Evolutionary conservation across 1,284 basidiomycete species (phyloP).

Genomic region (Sphagnurus paluster): DNA sequence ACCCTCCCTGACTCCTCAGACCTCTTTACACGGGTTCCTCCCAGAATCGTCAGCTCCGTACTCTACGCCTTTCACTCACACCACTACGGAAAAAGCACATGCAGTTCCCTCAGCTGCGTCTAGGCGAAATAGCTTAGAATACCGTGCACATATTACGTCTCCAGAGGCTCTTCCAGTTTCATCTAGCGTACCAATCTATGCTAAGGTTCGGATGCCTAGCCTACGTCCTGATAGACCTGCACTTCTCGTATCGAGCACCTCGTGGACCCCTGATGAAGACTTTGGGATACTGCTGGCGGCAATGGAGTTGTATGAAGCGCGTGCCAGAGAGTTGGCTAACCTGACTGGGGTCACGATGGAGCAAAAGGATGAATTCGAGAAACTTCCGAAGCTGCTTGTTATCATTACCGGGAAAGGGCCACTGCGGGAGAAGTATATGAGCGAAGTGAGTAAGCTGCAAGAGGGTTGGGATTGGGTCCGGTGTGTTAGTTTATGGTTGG

Average conservation of each 20-base stretch:
- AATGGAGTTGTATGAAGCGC: constrained; percentile 66
- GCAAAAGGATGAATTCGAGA: constrained; percentile 23
- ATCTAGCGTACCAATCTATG: constrained; percentile 30
- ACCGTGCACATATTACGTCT: constrained; percentile 18
- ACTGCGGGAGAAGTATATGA: constrained; percentile 74
- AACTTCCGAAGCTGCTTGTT: constrained; percentile 76
- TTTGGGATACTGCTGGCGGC: constrained; percentile 83
- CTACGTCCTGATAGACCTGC: constrained; percentile 77
- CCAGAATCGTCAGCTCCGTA: constrained; percentile 46
- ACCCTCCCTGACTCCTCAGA: constrained; percentile 22
- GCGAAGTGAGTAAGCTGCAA: constrained; percentile 56
- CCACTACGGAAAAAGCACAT: constrained; percentile 17
- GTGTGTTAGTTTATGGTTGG: constrained; percentile 86
- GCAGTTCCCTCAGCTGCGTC: constrained; percentile 16
- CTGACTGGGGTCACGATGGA: not conserved
- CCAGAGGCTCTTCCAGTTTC: constrained; percentile 19
- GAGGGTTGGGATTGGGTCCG: constrained; percentile 79
- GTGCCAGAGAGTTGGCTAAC: constrained; percentile 42
- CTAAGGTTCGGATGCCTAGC: constrained; percentile 38
- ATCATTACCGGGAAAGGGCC: constrained; percentile 95
- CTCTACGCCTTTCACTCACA: constrained; percentile 64
- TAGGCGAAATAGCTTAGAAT: constrained; percentile 15
- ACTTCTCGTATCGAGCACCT: constrained; percentile 89
- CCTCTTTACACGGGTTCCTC: constrained; percentile 31
- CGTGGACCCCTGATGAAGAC: constrained; percentile 98